phyloP scores from a whole-genome alignment of 768 basidiomycete species.

The Chlorophyllum brunneum region DNA sequence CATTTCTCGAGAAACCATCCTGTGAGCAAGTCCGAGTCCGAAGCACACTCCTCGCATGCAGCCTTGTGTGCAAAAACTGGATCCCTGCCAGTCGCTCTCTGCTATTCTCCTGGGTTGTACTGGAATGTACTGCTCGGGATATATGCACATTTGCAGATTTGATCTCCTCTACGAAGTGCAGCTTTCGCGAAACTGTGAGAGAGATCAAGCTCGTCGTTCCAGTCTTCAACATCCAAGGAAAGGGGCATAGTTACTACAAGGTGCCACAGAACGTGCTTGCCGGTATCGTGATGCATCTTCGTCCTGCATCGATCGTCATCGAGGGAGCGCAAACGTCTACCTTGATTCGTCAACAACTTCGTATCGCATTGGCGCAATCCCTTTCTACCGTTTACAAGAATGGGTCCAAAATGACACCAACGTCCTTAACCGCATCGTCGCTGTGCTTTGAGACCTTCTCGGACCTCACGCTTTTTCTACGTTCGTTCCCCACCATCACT shows the following conservation, averaged over 20 bases:
- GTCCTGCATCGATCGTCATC: neutral
- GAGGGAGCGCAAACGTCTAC: neutral
- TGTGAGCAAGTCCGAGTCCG: neutral
- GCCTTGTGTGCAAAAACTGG: slow-evolving; percentile 24
- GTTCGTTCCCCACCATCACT: neutral
- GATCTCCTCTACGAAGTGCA: neutral
- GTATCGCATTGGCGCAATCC: neutral
- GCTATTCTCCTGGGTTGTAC: neutral
- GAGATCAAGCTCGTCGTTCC: neutral
- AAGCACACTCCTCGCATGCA: slow-evolving; percentile 18
- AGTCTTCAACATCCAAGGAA: too few species aligned
- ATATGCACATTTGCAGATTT: neutral
- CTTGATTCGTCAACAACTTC: neutral
- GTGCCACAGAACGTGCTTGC: neutral
- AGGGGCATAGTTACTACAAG: neutral
- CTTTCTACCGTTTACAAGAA: neutral
- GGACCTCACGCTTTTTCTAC: neutral
- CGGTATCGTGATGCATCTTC: neutral
- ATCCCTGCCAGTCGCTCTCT: slow-evolving; percentile 13
- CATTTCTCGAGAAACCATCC: neutral
- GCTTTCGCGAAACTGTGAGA: neutral
- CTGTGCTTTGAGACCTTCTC: slow-evolving; percentile 4
- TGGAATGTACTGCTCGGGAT: neutral
- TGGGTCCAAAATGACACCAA: neutral
- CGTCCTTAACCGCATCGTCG: neutral